These are phyloP conservation scores for Rhizophora apiculata DNA, from an alignment of 345 rosid genomes.

Conservation along the genomic window DNA sequence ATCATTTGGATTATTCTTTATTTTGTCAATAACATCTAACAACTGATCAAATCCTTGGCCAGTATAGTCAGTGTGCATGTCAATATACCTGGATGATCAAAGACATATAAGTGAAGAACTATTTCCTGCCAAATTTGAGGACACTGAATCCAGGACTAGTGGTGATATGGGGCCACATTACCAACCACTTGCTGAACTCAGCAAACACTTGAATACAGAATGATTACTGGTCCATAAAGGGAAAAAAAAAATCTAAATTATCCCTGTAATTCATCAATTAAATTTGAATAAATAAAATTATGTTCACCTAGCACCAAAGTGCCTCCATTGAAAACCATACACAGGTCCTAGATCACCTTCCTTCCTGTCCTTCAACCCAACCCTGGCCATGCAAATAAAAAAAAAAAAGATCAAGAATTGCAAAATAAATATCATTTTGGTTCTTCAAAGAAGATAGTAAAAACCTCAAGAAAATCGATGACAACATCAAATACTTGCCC, in stretches of 20 bases:
- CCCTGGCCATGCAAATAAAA: slow-evolving; percentile 40
- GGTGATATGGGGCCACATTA: no score
- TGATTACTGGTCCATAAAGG: no score
- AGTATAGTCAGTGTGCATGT: slow-evolving; percentile 93
- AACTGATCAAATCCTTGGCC: slow-evolving; percentile 98
- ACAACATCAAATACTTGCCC: slow-evolving; percentile 38
- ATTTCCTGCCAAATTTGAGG: no score
- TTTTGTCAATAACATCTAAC: slow-evolving; percentile 79
- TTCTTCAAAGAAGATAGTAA: no score
- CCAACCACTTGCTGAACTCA: no score
- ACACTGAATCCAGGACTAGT: no score
- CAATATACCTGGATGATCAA: slow-evolving; percentile 57
- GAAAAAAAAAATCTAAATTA: no score
- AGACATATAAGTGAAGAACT: not conserved
- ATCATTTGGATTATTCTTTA: slow-evolving; percentile 87
- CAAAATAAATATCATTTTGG: not conserved
- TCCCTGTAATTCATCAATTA: no score
- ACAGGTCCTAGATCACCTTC: slow-evolving; percentile 97
- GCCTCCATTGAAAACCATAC: slow-evolving; percentile 99
- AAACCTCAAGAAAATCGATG: no score
- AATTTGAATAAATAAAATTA: not conserved
- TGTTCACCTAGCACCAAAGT: slow-evolving; percentile 90
- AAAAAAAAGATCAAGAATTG: slow-evolving; percentile 13
- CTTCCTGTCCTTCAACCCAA: slow-evolving; percentile 77
- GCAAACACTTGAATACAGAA: no score